Base-by-base conservation (phyloP, 495 filamentous ascomycete genomes). In the Baudoinia panamericana region DNA sequence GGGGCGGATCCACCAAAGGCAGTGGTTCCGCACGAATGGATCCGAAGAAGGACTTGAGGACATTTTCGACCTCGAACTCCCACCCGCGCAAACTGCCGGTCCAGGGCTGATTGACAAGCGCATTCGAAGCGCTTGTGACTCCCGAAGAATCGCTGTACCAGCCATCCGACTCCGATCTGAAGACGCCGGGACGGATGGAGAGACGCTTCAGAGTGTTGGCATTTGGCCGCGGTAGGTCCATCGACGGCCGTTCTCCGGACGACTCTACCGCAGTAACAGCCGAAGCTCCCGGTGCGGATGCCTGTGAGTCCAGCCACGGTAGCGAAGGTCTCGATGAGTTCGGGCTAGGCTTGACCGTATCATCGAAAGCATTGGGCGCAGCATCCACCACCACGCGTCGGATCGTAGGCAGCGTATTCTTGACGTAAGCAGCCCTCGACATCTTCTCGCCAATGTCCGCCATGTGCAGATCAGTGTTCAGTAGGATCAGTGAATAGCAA, bases 361-460 rank as follows among this genome's bases (percentile, higher is more conserved):
- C 76, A 43, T 84, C 76, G 48, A 78, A 79, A 7, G 64, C 71
- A 39, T 83, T 75, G 2, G 80, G 75, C 7, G 67, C 71, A 18
- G 76, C 70, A 42, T 92, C 84, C 24, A 69, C 62, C 27, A 82
- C 73, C 19, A 84, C 78, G 39, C 80, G 73, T 22, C 75, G 75
- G 36, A 96, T 78, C 2, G 88, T 94, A 4, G 84, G 80, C 70
- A 95, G 77, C 9, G 90, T 96, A 52, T 99, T 99, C 61, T 90
- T 92, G 56, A 96, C 72, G 56, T 94, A 99, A 54, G 95, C 86
- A 48, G 65, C 76, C 45, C 78, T 74, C 16, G 86, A 94, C 90
- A 99, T 99, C 64, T 92, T 93, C 55, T 82, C 75, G 36, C 93
- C 82, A 35, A 95, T 90, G 51, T 95, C 87, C 39, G 87, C 86